These are phyloP conservation scores for Fraxinus floribunda DNA, from an alignment of 305 asterid species.

Conservation along the genomic window DNA sequence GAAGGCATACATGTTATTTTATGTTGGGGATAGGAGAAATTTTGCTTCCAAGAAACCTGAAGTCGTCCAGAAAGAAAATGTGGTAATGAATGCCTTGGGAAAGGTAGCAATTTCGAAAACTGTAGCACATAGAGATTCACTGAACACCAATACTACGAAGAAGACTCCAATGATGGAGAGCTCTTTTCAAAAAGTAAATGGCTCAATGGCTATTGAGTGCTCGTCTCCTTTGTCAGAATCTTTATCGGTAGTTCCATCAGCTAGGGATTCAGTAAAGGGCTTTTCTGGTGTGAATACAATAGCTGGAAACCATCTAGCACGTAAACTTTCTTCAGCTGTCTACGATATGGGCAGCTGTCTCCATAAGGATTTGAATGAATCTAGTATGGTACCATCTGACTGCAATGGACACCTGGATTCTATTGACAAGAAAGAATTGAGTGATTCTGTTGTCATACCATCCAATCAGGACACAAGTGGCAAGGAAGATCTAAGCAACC, in stretches of 20 bases:
- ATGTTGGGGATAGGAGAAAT: slow-evolving; percentile 66
- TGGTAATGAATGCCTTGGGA: slow-evolving; percentile 41
- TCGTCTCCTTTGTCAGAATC: slow-evolving; percentile 21
- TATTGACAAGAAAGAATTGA: slow-evolving; percentile 29
- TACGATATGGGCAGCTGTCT: slow-evolving; percentile 20
- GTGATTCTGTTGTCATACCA: slow-evolving; percentile 27
- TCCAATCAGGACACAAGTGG: slow-evolving; percentile 14
- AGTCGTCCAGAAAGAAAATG: slow-evolving; percentile 44
- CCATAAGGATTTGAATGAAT: slow-evolving; percentile 24
- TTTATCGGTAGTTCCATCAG: slow-evolving; percentile 26
- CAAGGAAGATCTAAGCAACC: slow-evolving; percentile 24
- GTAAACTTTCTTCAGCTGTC: slow-evolving; percentile 25
- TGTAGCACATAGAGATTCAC: neutral
- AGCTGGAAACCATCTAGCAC: slow-evolving; percentile 20
- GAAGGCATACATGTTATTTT: slow-evolving; percentile 95
- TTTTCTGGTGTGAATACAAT: slow-evolving; percentile 15
- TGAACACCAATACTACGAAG: neutral
- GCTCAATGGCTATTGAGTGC: slow-evolving; percentile 23
- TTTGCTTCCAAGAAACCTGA: slow-evolving; percentile 43
- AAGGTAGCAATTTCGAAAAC: slow-evolving; percentile 27
- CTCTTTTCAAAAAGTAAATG: slow-evolving; percentile 25
- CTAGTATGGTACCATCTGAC: slow-evolving; percentile 24
- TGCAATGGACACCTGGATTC: slow-evolving; percentile 17
- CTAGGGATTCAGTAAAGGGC: slow-evolving; percentile 28
- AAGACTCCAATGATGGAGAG: slow-evolving; percentile 27